Base-by-base conservation (phyloP, 805 yeast species). In the Hanseniaspora hatyaiensis region DNA sequence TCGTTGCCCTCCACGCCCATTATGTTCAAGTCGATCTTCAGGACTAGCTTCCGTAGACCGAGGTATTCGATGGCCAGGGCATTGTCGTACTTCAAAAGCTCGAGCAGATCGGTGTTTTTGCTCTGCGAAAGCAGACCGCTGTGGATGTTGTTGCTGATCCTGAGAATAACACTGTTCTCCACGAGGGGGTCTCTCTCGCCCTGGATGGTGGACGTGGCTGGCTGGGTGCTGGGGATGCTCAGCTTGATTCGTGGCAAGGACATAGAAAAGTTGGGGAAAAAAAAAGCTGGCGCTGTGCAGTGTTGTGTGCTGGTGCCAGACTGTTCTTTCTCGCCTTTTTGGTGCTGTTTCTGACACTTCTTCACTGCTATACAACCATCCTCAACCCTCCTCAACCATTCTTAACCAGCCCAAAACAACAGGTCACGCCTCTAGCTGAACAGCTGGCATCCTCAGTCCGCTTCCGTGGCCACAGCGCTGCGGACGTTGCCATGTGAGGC, bases 111-210 rank as follows among this genome's bases (percentile, higher is more conserved):
- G 11, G 49, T 45, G 19, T 45, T 40, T 20, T 40, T 40, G 19
- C 34, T 40, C n/a, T 40, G 43, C 4, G 49, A 37, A 12, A 45
- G n/a, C 3, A 74, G 76, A 49, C 84, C 95, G 3, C 62, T 57
- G 39, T 60, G 62, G 4, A 73, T 66, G 30, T 71, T 67, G 1
- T 72, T 70, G n/a, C 79, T 53, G 65, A 89, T 78, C 47, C 98
- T 70, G 36, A 92, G 61, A 1, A 87, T 70, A 1, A 92, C 70
- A 0, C 92, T 95, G 54, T 85, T 94, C 58, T 92, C 97, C 8
- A 86, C 68, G 52, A 86, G 65, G 1, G 98, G 97, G 58, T 92
- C 96, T 51, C 87, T 96, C 60, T 92, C 98, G 12, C 40, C 49
- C 3, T 34, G 29, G 6, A 28, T 37, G 32, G 12, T 18, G 26